A percentile compares a stretch with the other conserved stretches of the same genome.
Conservation (phyloP, 192 early-diverging fungal genomes). For the Fimicolochytrium jonesii region DNA sequence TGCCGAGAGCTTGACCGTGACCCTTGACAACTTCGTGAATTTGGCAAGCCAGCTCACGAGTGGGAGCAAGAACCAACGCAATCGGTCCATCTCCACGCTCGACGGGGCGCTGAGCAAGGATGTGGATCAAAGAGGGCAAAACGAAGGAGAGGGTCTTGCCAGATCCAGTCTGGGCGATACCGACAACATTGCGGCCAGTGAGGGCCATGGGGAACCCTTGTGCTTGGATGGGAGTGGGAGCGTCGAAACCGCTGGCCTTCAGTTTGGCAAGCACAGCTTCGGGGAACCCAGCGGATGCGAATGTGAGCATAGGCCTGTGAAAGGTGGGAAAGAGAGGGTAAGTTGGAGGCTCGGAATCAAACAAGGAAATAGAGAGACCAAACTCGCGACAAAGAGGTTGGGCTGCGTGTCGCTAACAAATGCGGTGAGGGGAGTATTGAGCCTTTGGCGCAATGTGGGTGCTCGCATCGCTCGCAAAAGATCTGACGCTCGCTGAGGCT, state of each 20-base stretch:
- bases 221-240: slow-evolving; percentile 92
- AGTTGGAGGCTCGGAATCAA: not conserved
- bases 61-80: slow-evolving; percentile 70
- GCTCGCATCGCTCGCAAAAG: too few relatives aligned
- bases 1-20: slow-evolving; percentile 61
- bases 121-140: slow-evolving; percentile 78
- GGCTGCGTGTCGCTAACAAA: too few relatives aligned
- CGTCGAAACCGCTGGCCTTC: slow-evolving; percentile 59
- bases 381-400: not conserved
- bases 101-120: slow-evolving; percentile 41
- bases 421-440: too few relatives aligned
- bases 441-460: too few relatives aligned
- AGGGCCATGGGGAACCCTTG: slow-evolving; percentile 90
- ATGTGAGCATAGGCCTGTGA: slow-evolving; percentile 61
- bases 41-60: slow-evolving; percentile 72
- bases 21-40: slow-evolving; percentile 53
- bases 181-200: slow-evolving; percentile 78
- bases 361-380: not conserved
- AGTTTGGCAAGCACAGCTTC: slow-evolving; percentile 51
- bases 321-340: slow-evolving; percentile 12
- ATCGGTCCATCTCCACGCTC: slow-evolving; percentile 50
- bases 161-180: slow-evolving; percentile 92
- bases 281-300: slow-evolving; percentile 68
- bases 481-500: too few relatives aligned
- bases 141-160: slow-evolving; percentile 87